Evolutionary conservation across 257 asterid species (phyloP).

Genomic region (Thymus mandschuricus): DNA sequence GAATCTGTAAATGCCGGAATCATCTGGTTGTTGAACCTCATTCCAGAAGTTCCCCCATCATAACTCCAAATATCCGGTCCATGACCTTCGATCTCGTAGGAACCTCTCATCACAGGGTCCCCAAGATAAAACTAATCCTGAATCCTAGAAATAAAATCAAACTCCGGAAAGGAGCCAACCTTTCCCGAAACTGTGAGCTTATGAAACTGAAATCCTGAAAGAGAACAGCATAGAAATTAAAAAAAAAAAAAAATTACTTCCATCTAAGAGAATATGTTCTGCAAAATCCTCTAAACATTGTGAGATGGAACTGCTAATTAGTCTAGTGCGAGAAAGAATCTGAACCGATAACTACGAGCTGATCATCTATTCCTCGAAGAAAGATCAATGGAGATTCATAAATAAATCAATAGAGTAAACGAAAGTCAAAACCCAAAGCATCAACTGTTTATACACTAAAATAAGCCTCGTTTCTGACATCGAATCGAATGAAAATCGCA

Average conservation of each 20-base stretch:
- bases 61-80: constrained; percentile 47
- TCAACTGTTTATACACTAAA: not conserved
- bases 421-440: not conserved
- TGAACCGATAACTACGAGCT: constrained; percentile 6
- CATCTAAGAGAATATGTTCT: not conserved
- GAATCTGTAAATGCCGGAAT: constrained; percentile 38
- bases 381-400: not conserved
- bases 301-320: constrained; percentile 8
- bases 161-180: constrained; percentile 20
- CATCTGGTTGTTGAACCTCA: constrained; percentile 32
- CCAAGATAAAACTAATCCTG: constrained; percentile 20
- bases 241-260: too few relatives aligned
- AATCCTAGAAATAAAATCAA: constrained; percentile 9
- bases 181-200: constrained; percentile 23
- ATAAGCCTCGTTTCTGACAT: constrained; percentile 11
- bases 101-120: constrained; percentile 19
- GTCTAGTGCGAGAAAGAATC: constrained; percentile 18
- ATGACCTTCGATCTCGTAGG: constrained; percentile 49
- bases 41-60: constrained; percentile 41
- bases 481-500: not conserved
- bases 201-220: constrained; percentile 30
- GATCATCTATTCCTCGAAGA: not conserved
- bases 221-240: constrained; percentile 24
- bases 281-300: not conserved
- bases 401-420: constrained; percentile 4